Base-by-base conservation (phyloP, 305 asterid species). In the Fraxinus platypoda region DNA sequence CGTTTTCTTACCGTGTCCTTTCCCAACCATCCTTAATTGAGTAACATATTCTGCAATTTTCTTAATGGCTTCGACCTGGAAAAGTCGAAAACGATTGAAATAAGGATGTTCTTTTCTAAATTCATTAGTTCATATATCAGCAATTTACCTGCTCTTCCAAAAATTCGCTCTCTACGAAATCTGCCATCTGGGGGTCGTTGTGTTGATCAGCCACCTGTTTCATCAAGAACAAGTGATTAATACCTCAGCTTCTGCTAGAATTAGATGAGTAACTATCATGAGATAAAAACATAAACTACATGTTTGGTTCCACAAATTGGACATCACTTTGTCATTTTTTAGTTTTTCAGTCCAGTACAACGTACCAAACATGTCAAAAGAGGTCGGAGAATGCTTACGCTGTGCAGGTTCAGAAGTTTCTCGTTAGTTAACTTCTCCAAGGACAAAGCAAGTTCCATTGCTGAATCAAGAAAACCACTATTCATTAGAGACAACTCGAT, bases 1-100 rank as follows among this genome's bases (percentile, higher is more conserved):
- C 0, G 8, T 66, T 21, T 31, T 80, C 86, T 5, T 92, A 94
- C 99, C 98, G 7, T 93, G 97, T 81, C 97, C 99, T 87, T 95
- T 94, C 68, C 98, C 99, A 68, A 94, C 93, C 92, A 91, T 92
- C 84, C 97, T 92, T 87, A 95, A 77, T 57, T 95, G 98, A 83
- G 97, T 85, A 38, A 94, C 90, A 80, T 93, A 95, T 28, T 92
- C 97, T 62, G 97, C 77, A 11, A 92, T 88, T 84, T 88, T 94
- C 93, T 90, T 94, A 76, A 94, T 92, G 74, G 95, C 90, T 87
- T 89, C 90, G 35, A 93, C 95, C 99, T 95, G 88, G 74, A 62
- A 68, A 80, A 81, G 30, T 13, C 28, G 71, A 34, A 31, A 35
- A 33, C 19, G n/a, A 8, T 66, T 52, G 26, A 23, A 30, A 11